phyloP scores from a whole-genome alignment of 192 early-diverging fungal species.

The Backusella morwellensis region DNA sequence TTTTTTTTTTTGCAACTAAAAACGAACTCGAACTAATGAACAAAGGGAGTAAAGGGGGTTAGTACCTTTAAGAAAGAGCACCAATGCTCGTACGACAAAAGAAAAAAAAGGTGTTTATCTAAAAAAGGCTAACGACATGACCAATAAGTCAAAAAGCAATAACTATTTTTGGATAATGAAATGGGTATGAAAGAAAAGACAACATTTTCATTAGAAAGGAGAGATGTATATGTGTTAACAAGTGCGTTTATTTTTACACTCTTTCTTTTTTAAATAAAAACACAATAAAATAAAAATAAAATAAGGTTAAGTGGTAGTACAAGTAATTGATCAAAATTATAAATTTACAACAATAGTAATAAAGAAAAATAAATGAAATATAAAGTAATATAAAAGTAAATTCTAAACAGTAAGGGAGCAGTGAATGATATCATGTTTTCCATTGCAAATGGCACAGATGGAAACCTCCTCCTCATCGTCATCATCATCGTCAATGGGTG shows the following conservation, averaged over 20 bases:
- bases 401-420: neutral
- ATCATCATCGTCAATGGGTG: neutral
- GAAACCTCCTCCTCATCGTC: neutral
- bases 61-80: neutral
- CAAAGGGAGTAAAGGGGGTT: neutral
- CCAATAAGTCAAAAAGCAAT: neutral
- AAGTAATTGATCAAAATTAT: conserved; percentile 5
- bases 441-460: neutral
- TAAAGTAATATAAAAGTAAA: neutral
- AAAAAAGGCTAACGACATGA: neutral
- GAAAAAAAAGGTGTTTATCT: neutral
- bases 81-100: neutral
- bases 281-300: neutral
- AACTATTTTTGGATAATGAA: neutral
- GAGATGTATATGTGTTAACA: neutral
- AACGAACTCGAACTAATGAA: neutral
- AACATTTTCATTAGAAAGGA: neutral
- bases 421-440: neutral
- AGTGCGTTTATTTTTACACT: neutral
- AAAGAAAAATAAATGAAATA: neutral
- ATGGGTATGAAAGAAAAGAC: neutral
- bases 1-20: neutral
- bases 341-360: neutral
- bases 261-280: neutral
- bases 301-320: neutral